phyloP scores from a whole-genome alignment of 2,329 filamentous ascomycete species.

The Phialocephala sp. region DNA sequence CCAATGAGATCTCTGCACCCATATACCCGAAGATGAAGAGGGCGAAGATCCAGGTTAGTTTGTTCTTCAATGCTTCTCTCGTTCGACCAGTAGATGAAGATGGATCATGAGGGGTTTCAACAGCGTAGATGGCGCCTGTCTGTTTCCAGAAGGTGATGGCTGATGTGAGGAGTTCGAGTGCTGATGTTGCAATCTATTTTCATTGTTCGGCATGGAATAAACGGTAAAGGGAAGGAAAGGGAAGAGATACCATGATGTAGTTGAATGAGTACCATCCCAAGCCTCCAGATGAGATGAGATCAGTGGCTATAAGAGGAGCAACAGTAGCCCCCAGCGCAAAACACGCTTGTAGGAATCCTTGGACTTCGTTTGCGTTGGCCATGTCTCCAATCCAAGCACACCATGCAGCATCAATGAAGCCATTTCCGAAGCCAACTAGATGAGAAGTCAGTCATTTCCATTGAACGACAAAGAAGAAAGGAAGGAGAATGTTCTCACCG shows the following conservation, averaged over 20 bases:
- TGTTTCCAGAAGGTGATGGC: slow-evolving; percentile 67
- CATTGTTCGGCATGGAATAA: not conserved
- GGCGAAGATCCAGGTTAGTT: slow-evolving; percentile 74
- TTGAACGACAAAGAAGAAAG: too few species aligned
- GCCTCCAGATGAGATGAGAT: slow-evolving; percentile 67
- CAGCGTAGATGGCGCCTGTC: slow-evolving; percentile 62
- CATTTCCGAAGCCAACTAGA: slow-evolving; percentile 76
- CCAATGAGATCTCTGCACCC: slow-evolving; percentile 76
- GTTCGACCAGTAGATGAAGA: slow-evolving; percentile 34
- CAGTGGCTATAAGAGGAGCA: slow-evolving; percentile 72
- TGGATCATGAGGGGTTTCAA: slow-evolving; percentile 54
- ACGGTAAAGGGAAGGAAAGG: not conserved
- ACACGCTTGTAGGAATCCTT: slow-evolving; percentile 73
- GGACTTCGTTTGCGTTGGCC: slow-evolving; percentile 69
- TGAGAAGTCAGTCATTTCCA: too few species aligned
- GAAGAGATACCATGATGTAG: slow-evolving; percentile 70
- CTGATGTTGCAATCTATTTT: slow-evolving; percentile 53
- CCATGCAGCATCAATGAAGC: slow-evolving; percentile 66
- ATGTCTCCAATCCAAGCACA: slow-evolving; percentile 72
- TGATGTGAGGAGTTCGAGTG: slow-evolving; percentile 59
- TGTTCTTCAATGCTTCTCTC: slow-evolving; percentile 47
- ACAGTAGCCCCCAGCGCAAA: slow-evolving; percentile 76
- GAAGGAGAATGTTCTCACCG: too few species aligned
- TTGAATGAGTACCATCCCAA: slow-evolving; percentile 77
- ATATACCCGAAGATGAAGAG: slow-evolving; percentile 81